phyloP scores from a whole-genome alignment of 2,329 filamentous ascomycete species.

The Dothistroma pini region DNA sequence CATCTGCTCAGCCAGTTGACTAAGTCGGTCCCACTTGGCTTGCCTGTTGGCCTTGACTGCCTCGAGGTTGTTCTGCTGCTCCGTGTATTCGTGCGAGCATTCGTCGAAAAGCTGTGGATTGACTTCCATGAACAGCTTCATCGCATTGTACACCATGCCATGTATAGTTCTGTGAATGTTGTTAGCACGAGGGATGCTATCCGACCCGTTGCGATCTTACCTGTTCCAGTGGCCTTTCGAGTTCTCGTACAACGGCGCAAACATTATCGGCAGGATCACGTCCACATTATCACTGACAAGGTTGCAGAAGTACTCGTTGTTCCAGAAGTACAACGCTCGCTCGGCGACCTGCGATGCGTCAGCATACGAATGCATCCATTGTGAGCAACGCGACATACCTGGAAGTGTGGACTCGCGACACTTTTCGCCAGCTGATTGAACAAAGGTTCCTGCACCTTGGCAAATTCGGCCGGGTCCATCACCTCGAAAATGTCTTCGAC shows the following conservation, averaged over 20 bases:
- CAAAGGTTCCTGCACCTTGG: conserved; percentile 94
- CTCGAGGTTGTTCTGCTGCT: conserved; percentile 89
- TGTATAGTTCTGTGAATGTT: conserved; percentile 75
- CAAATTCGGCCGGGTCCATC: conserved; percentile 98
- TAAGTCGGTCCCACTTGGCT: conserved; percentile 83
- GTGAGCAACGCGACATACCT: conserved; percentile 47
- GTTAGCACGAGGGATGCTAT: conserved; percentile 4
- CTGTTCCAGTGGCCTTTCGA: conserved; percentile 99
- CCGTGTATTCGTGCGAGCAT: conserved; percentile 96
- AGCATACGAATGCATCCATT: conserved; percentile 3
- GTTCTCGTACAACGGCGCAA: conserved; percentile 95
- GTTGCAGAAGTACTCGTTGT: conserved; percentile 99
- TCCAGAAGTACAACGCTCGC: conserved; percentile 98
- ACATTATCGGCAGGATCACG: conserved; percentile 98
- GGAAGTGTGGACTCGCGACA: conserved; percentile 96
- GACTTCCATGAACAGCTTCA: conserved; percentile 99
- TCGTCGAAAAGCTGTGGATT: conserved; percentile 98
- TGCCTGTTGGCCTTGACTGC: conserved; percentile 76
- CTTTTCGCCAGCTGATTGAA: conserved; percentile 98
- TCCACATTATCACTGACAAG: conserved; percentile 98
- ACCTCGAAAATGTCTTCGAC: conserved; percentile 99
- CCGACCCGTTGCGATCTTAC: conserved; percentile 50
- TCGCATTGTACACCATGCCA: conserved; percentile 99
- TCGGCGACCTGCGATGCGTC: conserved; percentile 67
- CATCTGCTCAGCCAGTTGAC: conserved; percentile 65